Evolutionary conservation across 2,329 filamentous ascomycete species (phyloP), one percentile per base, ranked within the genome.

Genomic region (Arachnomyces sp.): DNA sequence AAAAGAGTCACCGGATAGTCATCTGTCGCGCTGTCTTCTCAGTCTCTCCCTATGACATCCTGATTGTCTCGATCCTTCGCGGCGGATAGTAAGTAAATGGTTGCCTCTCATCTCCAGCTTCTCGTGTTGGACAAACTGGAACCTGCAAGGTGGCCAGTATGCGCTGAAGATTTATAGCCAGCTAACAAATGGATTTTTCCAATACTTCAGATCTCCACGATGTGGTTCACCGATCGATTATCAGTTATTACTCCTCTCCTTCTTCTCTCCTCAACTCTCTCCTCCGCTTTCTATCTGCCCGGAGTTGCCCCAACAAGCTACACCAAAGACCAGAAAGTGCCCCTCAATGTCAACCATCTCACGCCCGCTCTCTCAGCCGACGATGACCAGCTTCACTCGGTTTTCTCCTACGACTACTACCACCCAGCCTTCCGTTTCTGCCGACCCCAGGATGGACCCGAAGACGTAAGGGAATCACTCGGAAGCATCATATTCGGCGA

Each of bases 401-500:
- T 95, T 40, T 82, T 96, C 55, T 86, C 90, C 3, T 98, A 86
- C 73, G 90, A 96, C 66, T 96, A 98, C 72, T 98, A 98, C 62
- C 80, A 92, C 54, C 77, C 81, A 4, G 76, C 76, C 3, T 94
- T 98, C 65, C 80, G 85, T 57, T 95, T 95, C 71, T 98, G 92
- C 65, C 69, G 76, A 52, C 92, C 90, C 2, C 69, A 84, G 41
- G 80, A 73, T 45, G 86, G 86, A 2, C 81, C 88, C 7, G 65
- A 89, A 60, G 77, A 84, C 68, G 79, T 94, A 15, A 82, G 86
- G 31, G 92, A 95, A 67, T 92, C 86, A 49, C 66, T 98, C 48
- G 92, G 92, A 16, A 95, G 90, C 71, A 98, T 98, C 59, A 67
- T 98, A 38, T 98, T 98, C 54, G 92, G 92, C 51, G 92, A 98